Conservation (phyloP, 371 early-diverging fungal species). For the Apophysomyces variabilis region DNA sequence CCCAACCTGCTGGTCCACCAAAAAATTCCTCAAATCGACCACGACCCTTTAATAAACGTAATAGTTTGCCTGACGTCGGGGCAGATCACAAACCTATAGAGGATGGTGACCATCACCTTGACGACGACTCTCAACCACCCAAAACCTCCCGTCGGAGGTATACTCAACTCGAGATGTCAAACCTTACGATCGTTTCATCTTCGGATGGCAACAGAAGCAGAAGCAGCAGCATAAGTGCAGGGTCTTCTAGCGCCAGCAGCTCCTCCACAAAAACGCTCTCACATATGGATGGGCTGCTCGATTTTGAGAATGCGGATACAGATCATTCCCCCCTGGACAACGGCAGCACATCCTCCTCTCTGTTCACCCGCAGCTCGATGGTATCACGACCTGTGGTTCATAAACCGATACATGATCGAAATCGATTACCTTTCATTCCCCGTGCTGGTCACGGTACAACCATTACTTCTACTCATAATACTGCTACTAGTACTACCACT, state of each 20-base stretch:
- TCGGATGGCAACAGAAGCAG: not conserved
- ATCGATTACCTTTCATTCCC: not conserved
- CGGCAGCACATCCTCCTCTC: no score
- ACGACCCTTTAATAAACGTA: not conserved
- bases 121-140: no score
- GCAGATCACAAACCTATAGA: no score
- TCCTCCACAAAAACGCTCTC: not conserved
- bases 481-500: not conserved
- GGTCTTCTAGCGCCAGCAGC: conserved; percentile 1
- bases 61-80: no score
- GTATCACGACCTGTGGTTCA: not conserved
- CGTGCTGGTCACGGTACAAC: conserved; percentile 3
- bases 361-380: not conserved
- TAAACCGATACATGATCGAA: not conserved
- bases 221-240: conserved; percentile 6
- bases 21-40: conserved; percentile 2
- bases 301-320: not conserved
- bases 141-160: no score
- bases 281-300: not conserved
- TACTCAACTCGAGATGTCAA: no score
- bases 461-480: not conserved
- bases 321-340: no score
- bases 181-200: not conserved
- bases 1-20: conserved; percentile 8
- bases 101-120: no score